Evolutionary conservation across 306 rosid species (phyloP), one percentile per base, ranked within the genome.

Genomic region (Carpinus fangiana): DNA sequence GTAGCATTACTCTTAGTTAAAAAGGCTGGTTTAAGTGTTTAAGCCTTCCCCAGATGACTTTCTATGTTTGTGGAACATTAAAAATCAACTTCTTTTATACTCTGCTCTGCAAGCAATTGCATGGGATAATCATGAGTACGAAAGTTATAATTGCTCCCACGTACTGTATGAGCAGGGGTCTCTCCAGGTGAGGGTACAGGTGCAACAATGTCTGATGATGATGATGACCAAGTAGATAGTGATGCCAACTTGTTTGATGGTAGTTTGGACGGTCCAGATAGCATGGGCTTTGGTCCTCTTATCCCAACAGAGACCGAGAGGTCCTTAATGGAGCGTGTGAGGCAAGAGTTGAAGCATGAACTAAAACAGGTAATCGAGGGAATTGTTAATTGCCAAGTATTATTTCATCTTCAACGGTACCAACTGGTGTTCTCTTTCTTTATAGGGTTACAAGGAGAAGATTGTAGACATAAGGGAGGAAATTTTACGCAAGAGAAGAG

Each of bases 151-250:
- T 61, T 71, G 31, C 79, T 55, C 0, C 57, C 45, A 47, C 76
- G 72, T 68, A 82, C 38, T 82, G 79, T 61, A 13, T 66, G 75
- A 67, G 76, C 92, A 95, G 99, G 99, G 73, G 92, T 95, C 73
- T 93, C 99, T 12, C 97, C 98, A 0, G 98, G 99, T 28, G 99
- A 95, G 84, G 99, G 99, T 14, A 93, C 99, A 0, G 98, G 99
- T 50, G 99, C 98, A 76, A 95, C 99, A 20, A 95, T 95, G 99
- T 95, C 99, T 2, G 99, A 95, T 73, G 98, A 93, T 2, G 99
- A 95, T 7, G 99, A 95, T 12, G 97, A 95, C 17, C 98, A 93
- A 74, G 89, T 91, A 7, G 98, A 93, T 45, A 90, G 98, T 41
- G 98, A 93, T 82, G 88, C 83, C 66, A 93, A 90, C 86, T 68